Evolutionary conservation across 257 asterid genomes (phyloP).

Genomic region (Scutellaria barbata): DNA sequence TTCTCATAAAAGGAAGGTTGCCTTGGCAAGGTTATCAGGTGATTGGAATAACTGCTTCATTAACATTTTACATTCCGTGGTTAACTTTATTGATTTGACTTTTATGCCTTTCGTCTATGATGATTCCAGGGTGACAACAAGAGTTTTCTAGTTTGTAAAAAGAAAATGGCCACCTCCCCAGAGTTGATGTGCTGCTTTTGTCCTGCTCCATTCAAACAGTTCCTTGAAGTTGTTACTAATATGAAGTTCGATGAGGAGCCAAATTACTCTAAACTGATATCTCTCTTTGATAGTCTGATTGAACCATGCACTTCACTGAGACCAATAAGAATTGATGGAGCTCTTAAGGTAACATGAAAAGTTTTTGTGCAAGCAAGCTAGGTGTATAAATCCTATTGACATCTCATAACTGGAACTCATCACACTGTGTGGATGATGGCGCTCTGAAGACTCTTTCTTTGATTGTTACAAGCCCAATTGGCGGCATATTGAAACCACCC

Average conservation of each 20-base stretch:
- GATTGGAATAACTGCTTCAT: slow-evolving; percentile 33
- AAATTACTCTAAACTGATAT: slow-evolving; percentile 80
- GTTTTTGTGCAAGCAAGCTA: background rate
- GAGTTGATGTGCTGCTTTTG: slow-evolving; percentile 99
- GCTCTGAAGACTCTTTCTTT: background rate
- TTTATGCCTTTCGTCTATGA: slow-evolving; percentile 32
- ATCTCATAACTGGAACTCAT: background rate
- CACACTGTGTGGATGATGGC: background rate
- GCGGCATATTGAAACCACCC: background rate
- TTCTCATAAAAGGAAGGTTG: slow-evolving; percentile 89
- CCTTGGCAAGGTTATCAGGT: slow-evolving; percentile 99
- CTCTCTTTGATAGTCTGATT: slow-evolving; percentile 84
- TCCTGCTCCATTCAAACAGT: slow-evolving; percentile 87
- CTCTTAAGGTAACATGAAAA: slow-evolving; percentile 70
- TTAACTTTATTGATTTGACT: slow-evolving; percentile 4
- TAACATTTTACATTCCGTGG: background rate
- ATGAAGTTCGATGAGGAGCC: slow-evolving; percentile 99
- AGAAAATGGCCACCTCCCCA: slow-evolving; percentile 97
- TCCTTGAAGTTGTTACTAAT: slow-evolving; percentile 91
- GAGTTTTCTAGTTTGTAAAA: slow-evolving; percentile 93
- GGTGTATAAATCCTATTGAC: no score
- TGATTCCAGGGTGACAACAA: slow-evolving; percentile 90
- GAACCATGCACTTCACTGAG: slow-evolving; percentile 84
- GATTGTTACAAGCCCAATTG: background rate
- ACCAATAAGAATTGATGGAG: slow-evolving; percentile 97